phyloP scores from a whole-genome alignment of 495 filamentous ascomycete species.

The Daldinia vernicosa region DNA sequence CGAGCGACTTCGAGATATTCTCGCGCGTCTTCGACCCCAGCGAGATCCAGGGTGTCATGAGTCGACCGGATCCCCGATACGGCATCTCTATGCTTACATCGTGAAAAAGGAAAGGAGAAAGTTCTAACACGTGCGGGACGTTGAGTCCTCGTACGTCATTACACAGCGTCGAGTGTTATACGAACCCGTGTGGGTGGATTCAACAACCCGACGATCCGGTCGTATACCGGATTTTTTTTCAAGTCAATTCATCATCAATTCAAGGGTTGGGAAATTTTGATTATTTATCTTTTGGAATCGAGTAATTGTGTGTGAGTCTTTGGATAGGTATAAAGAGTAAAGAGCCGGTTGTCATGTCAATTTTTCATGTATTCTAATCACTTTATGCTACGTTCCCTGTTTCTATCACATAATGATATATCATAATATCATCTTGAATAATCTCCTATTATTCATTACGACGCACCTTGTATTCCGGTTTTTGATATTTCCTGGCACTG shows the following conservation, averaged over 20 bases:
- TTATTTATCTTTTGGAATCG: not conserved
- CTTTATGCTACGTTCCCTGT: not conserved
- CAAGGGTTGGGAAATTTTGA: not conserved
- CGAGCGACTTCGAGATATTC: conserved; percentile 58
- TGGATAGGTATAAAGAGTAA: conserved; percentile 8
- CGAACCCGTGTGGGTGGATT: conserved; percentile 40
- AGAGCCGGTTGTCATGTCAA: not conserved
- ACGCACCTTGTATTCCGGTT: not conserved
- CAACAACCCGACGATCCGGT: conserved; percentile 39
- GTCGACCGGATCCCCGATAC: conserved; percentile 57
- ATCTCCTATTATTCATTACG: not conserved
- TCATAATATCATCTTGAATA: not conserved
- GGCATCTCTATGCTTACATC: conserved; percentile 56
- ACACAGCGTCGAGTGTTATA: conserved; percentile 42
- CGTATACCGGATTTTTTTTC: conserved; percentile 13
- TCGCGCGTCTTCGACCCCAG: conserved; percentile 49
- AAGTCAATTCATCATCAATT: not conserved
- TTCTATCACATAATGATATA: conserved; percentile 17
- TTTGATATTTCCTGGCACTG: not conserved
- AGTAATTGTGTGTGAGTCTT: not conserved
- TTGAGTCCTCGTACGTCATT: conserved; percentile 38
- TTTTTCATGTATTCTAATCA: conserved; percentile 12
- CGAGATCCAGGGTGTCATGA: conserved; percentile 53
- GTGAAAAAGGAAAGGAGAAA: conserved; percentile 18
- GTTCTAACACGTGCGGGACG: not conserved